Evolutionary conservation across 495 filamentous ascomycete genomes (phyloP).

Genomic region (Penicillium malachiteum): DNA sequence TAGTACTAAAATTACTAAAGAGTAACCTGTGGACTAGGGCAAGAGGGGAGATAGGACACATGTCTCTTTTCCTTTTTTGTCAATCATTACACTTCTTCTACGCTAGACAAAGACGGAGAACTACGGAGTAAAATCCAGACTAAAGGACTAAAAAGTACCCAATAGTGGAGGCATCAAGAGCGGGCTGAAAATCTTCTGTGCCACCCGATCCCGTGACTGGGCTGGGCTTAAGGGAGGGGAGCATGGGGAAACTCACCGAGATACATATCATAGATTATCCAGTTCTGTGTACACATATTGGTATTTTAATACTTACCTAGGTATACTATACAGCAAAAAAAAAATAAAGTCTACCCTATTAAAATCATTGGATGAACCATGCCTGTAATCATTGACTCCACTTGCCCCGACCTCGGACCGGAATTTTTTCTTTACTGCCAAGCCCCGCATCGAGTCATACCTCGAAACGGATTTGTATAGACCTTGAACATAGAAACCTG

Average conservation of each 20-base stretch:
- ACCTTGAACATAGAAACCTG: not conserved
- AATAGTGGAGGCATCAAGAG: not conserved
- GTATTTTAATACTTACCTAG: too few species aligned
- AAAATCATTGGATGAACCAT: conserved; percentile 1
- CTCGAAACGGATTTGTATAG: conserved; percentile 1
- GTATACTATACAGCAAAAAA: too few species aligned
- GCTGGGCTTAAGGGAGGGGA: not conserved
- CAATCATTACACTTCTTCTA: too few species aligned
- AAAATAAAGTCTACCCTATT: not conserved
- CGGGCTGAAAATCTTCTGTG: not conserved
- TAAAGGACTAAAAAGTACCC: not conserved
- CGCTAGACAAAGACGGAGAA: too few species aligned
- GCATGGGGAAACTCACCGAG: too few species aligned
- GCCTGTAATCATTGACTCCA: conserved; percentile 9
- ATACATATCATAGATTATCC: too few species aligned
- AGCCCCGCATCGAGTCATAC: conserved; percentile 31
- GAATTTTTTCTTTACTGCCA: conserved; percentile 27
- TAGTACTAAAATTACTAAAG: too few species aligned
- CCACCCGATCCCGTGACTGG: not conserved
- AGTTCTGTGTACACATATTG: too few species aligned
- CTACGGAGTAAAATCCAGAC: not conserved
- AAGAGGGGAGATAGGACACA: too few species aligned
- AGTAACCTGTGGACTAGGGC: too few species aligned
- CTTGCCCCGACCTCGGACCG: conserved; percentile 37
- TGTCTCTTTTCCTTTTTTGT: too few species aligned